These are phyloP conservation scores for Prillingera fragicola DNA, from an alignment of 1,284 basidiomycete species.

Conservation along the genomic window DNA sequence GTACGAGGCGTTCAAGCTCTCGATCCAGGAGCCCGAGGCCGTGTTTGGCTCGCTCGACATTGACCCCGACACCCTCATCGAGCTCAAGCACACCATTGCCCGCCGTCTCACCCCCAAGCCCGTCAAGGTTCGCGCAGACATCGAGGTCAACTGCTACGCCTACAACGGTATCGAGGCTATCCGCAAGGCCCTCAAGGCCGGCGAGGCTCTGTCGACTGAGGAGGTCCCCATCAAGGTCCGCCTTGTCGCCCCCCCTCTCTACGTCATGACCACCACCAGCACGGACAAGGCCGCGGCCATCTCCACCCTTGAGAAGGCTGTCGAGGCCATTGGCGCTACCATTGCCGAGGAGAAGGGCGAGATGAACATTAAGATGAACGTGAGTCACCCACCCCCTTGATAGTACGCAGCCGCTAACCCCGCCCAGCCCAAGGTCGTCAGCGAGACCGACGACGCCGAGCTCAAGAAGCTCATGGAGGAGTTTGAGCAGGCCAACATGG, in stretches of 20 bases:
- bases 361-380: constrained; percentile 95
- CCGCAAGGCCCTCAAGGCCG: constrained; percentile 81
- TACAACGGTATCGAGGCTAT: constrained; percentile 98
- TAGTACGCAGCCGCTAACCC: no score
- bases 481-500: constrained; percentile 82
- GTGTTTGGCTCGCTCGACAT: constrained; percentile 71
- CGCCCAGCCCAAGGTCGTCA: constrained; percentile 82
- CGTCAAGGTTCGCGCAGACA: constrained; percentile 96
- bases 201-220: constrained; percentile 79
- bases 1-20: constrained; percentile 97
- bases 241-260: constrained; percentile 91
- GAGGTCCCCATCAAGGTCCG: constrained; percentile 95
- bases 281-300: constrained; percentile 96
- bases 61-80: constrained; percentile 57
- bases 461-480: constrained; percentile 91
- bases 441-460: constrained; percentile 94
- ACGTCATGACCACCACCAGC: constrained; percentile 91
- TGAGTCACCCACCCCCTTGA: constrained; percentile 42
- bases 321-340: constrained; percentile 77
- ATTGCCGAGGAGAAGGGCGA: constrained; percentile 82
- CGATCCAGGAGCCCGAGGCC: constrained; percentile 74
- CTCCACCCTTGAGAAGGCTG: constrained; percentile 85
- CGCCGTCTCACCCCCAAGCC: constrained; percentile 95
- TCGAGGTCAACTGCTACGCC: constrained; percentile 95
- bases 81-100: constrained; percentile 82